Conservation (phyloP, 306 rosid genomes). For the Ammopiptanthus mongolicus region DNA sequence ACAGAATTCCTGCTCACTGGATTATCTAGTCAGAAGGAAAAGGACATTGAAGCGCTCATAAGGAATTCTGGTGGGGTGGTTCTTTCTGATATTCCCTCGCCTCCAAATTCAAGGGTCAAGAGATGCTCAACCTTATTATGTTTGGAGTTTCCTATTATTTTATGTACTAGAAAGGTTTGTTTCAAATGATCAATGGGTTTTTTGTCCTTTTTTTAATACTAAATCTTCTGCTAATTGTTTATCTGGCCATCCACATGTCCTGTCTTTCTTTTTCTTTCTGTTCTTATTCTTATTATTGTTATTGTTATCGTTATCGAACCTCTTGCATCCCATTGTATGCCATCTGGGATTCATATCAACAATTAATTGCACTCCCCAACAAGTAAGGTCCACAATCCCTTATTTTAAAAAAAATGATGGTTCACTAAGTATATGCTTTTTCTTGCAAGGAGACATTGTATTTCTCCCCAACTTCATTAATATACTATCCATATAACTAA, state of each 20-base stretch:
- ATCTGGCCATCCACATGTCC: not conserved
- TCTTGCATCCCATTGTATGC: slow-evolving; percentile 7
- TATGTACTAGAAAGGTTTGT: slow-evolving; percentile 66
- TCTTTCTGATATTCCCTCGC: slow-evolving; percentile 67
- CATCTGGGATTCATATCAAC: not conserved
- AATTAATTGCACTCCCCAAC: not conserved
- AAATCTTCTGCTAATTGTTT: not conserved
- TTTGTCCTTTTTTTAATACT: not conserved
- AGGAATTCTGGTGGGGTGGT: slow-evolving; percentile 70
- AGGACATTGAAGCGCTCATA: slow-evolving; percentile 53
- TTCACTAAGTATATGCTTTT: not conserved
- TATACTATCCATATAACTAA: not conserved
- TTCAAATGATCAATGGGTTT: not conserved
- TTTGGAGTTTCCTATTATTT: slow-evolving; percentile 60
- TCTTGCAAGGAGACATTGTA: not conserved
- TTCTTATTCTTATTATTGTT: not conserved
- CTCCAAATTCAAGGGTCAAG: slow-evolving; percentile 42
- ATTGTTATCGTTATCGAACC: not conserved
- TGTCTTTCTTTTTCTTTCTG: not conserved
- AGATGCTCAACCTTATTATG: slow-evolving; percentile 32
- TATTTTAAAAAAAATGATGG: too few relatives aligned
- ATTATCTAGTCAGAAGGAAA: slow-evolving; percentile 55
- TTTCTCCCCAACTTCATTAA: not conserved
- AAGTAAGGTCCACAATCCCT: too few relatives aligned
- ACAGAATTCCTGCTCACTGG: slow-evolving; percentile 80